Percentiles rank a stretch among this genome's conserved stretches.
These are phyloP conservation scores for Malus hybrid DNA, from an alignment of 331 rosid genomes.

Conservation along the genomic window DNA sequence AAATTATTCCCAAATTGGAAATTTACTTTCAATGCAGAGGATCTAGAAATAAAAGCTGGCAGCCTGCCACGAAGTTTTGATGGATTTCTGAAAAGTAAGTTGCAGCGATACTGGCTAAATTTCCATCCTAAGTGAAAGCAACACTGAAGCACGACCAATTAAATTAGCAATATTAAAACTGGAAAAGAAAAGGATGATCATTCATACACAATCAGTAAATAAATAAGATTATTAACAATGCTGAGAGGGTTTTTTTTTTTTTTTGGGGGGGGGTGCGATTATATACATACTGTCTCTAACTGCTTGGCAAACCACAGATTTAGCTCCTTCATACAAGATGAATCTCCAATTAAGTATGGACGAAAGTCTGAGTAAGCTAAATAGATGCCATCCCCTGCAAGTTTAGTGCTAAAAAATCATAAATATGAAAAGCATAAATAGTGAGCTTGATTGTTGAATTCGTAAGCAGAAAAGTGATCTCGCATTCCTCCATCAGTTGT, in stretches of 20 bases:
- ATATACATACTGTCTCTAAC: slow-evolving; percentile 67
- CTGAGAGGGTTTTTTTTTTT: background rate
- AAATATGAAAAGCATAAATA: slow-evolving; percentile 2
- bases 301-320: slow-evolving; percentile 35
- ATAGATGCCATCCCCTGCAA: slow-evolving; percentile 70
- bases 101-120: background rate
- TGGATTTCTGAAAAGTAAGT: background rate
- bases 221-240: background rate
- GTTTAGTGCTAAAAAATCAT: slow-evolving; percentile 15
- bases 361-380: slow-evolving; percentile 60
- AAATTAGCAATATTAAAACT: background rate
- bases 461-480: background rate
- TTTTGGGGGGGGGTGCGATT: background rate
- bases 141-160: background rate
- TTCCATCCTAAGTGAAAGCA: background rate
- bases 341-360: slow-evolving; percentile 78
- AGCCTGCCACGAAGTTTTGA: background rate
- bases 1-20: background rate
- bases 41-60: background rate
- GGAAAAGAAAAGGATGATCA: background rate
- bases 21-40: background rate
- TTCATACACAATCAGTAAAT: background rate
- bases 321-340: slow-evolving; percentile 64
- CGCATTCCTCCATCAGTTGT: background rate
- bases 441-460: background rate